Conservation (phyloP, 169 alveolate species). For the Eimeria maxima region DNA sequence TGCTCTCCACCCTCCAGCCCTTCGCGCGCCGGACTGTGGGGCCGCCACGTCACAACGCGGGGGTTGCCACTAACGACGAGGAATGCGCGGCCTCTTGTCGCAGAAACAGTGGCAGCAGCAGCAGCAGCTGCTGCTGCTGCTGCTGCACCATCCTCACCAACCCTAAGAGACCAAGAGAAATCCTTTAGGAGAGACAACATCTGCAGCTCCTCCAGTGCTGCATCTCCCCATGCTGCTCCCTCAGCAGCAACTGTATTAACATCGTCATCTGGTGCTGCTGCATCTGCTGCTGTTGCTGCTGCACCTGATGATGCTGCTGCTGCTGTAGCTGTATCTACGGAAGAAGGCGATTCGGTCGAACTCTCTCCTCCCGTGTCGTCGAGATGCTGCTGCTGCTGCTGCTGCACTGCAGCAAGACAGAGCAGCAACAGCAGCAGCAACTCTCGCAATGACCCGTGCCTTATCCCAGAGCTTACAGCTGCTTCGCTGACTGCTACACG, state of each 20-base stretch:
- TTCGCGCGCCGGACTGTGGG: not conserved
- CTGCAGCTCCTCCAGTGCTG: conserved; percentile 57
- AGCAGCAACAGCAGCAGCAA: not conserved
- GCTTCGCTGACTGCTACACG: not conserved
- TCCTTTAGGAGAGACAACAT: conserved; percentile 23
- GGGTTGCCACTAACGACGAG: conserved; percentile 21
- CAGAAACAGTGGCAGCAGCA: conserved; percentile 10
- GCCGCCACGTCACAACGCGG: conserved; percentile 59
- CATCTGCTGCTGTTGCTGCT: conserved; percentile 32
- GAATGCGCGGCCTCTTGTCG: not conserved
- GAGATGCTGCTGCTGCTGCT: too few species aligned
- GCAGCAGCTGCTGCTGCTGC: conserved; percentile 10
- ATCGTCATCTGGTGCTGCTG: not conserved
- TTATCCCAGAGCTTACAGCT: not conserved
- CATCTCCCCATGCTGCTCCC: conserved; percentile 62
- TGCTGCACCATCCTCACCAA: too few species aligned
- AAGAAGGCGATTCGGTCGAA: too few species aligned
- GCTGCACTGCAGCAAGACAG: too few species aligned
- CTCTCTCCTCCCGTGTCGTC: too few species aligned
- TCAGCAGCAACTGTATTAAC: conserved; percentile 11
- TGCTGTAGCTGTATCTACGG: too few species aligned
- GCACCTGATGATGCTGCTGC: too few species aligned
- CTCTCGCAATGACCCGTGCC: conserved; percentile 41
- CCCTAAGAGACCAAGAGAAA: conserved; percentile 32
- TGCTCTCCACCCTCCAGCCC: not conserved